Conservation (phyloP, 495 filamentous ascomycete species). For the Xylaria telfairii region DNA sequence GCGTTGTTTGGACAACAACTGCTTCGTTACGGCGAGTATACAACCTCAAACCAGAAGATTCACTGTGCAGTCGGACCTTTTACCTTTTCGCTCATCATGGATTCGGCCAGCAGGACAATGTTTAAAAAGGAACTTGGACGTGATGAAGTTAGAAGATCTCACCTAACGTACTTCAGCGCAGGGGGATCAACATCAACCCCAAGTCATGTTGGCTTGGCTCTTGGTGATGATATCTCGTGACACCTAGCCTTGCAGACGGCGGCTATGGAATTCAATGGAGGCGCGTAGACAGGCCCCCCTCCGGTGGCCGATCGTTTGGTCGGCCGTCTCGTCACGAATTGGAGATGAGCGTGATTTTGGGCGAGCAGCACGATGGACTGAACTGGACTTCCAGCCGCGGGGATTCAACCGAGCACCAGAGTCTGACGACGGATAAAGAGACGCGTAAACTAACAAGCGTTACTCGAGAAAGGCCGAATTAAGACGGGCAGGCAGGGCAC, state of each 20-base stretch:
- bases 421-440: not conserved
- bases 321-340: slow-evolving; percentile 14
- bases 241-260: slow-evolving; percentile 15
- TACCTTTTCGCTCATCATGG: slow-evolving; percentile 68
- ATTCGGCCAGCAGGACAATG: slow-evolving; percentile 32
- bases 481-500: not conserved
- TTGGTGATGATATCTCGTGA: not conserved
- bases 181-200: slow-evolving; percentile 3
- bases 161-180: slow-evolving; percentile 1
- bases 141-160: not conserved
- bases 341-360: not conserved
- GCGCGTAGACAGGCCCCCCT: slow-evolving; percentile 12
- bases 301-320: slow-evolving; percentile 10
- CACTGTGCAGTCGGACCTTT: slow-evolving; percentile 65
- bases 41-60: slow-evolving; percentile 45
- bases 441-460: not conserved
- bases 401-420: not conserved
- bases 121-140: not conserved
- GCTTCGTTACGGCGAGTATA: slow-evolving; percentile 31
- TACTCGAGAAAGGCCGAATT: not conserved
- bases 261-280: slow-evolving; percentile 18
- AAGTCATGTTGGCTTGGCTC: not conserved
- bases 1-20: slow-evolving; percentile 31
- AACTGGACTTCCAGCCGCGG: not conserved
- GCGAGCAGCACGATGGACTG: not conserved